Evolutionary conservation across 1,284 basidiomycete genomes (phyloP).

Genomic region (Rhodotorula sp.): DNA sequence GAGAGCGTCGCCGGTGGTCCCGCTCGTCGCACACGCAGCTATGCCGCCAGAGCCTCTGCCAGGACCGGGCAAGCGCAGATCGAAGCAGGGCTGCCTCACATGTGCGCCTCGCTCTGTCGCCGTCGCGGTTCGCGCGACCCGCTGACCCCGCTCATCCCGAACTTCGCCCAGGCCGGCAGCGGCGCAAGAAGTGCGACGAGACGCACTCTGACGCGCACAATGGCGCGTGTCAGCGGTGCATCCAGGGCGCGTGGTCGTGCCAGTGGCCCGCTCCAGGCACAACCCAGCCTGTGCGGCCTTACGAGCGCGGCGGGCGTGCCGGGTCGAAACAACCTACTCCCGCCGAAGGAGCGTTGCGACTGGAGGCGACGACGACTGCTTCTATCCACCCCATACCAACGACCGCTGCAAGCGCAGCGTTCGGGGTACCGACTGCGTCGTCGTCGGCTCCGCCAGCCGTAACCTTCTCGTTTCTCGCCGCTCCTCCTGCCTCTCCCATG

Average conservation of each 20-base stretch:
- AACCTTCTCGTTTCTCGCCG: too few relatives aligned
- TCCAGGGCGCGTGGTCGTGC: constrained; percentile 12
- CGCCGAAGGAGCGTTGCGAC: too few relatives aligned
- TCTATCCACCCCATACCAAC: too few relatives aligned
- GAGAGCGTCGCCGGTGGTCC: not conserved
- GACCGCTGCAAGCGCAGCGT: too few relatives aligned
- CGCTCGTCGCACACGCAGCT: not conserved
- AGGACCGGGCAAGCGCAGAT: not conserved
- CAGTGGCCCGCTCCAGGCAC: constrained; percentile 5
- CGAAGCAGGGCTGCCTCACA: constrained; percentile 8
- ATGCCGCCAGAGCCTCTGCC: not conserved
- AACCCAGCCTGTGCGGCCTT: not conserved
- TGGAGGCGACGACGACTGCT: too few relatives aligned
- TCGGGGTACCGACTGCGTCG: too few relatives aligned
- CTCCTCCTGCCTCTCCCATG: too few relatives aligned
- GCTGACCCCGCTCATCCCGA: not conserved
- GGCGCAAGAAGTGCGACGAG: constrained; percentile 19
- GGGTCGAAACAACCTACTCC: too few relatives aligned
- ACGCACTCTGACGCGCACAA: not conserved
- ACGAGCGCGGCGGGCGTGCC: not conserved
- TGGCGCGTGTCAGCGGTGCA: constrained; percentile 15
- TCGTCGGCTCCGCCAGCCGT: too few relatives aligned
- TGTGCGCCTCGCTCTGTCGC: not conserved
- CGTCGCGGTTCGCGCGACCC: too few relatives aligned
- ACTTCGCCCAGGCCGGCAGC: not conserved